Conservation (phyloP, 2,329 filamentous ascomycete species). For the Fusarium sp. region DNA sequence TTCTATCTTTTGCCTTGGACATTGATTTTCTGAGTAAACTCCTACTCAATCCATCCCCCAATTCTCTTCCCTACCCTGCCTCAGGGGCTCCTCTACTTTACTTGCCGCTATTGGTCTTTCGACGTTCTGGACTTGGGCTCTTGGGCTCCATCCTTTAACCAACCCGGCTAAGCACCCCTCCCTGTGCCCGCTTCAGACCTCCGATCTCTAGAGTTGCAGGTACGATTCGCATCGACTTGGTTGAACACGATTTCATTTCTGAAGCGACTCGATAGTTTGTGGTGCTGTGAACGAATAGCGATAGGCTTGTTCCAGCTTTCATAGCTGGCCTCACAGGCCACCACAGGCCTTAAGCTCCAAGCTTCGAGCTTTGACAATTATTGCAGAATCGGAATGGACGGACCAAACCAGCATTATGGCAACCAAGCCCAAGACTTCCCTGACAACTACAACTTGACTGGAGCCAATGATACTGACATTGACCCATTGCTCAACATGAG, state of each 20-base stretch:
- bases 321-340: not conserved
- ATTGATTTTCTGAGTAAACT: not conserved
- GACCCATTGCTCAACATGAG: conserved; percentile 36
- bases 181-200: conserved; percentile 2
- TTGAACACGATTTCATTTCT: not conserved
- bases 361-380: not conserved
- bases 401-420: not conserved
- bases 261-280: not conserved
- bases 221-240: conserved; percentile 7
- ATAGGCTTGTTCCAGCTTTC: not conserved
- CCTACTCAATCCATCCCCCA: not conserved
- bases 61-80: not conserved
- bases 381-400: conserved; percentile 26
- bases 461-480: conserved; percentile 23
- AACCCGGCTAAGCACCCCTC: conserved; percentile 13
- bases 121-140: conserved; percentile 5
- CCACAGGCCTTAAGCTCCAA: not conserved
- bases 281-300: not conserved
- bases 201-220: conserved; percentile 1
- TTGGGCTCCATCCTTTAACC: conserved; percentile 1
- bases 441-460: not conserved
- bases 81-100: not conserved
- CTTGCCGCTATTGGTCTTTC: conserved; percentile 12
- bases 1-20: not conserved
- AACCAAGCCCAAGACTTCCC: not conserved